Evolutionary conservation across 495 filamentous ascomycete species (phyloP).

Genomic region (Podospora fimiseda): DNA sequence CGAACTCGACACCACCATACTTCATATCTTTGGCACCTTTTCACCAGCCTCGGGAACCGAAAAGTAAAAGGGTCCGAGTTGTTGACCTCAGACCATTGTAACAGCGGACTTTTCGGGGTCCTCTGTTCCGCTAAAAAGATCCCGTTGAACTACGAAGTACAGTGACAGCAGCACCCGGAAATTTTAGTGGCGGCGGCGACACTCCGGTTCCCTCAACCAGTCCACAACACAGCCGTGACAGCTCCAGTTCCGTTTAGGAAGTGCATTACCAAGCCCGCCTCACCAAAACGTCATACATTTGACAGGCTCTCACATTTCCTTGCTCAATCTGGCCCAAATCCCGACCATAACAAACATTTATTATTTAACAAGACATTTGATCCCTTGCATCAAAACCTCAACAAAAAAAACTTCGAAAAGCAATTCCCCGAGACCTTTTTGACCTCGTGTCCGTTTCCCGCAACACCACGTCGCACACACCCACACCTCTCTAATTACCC

Average conservation of each 20-base stretch:
- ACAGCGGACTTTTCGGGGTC: too few species aligned
- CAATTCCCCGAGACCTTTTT: too few species aligned
- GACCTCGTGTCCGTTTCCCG: not conserved
- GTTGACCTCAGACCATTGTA: too few species aligned
- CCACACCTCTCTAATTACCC: not conserved
- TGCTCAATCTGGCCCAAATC: not conserved
- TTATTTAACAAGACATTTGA: not conserved
- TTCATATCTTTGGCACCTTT: too few species aligned
- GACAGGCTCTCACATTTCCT: not conserved
- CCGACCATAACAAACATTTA: not conserved
- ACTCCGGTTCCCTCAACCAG: not conserved
- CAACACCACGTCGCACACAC: not conserved
- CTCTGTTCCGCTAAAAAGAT: too few species aligned
- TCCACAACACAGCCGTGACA: too few species aligned
- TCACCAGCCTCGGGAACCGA: too few species aligned
- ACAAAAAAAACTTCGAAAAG: too few species aligned
- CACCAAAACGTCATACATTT: constrained; percentile 13
- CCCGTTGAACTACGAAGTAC: not conserved
- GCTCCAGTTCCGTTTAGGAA: constrained; percentile 3
- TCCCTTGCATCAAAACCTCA: not conserved
- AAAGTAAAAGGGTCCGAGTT: too few species aligned
- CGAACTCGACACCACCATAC: not conserved
- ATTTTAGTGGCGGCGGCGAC: constrained; percentile 5
- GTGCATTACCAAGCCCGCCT: constrained; percentile 3
- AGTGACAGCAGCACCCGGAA: not conserved